A percentile compares a stretch with the other conserved stretches of the same genome.
These are phyloP conservation scores for Cladosporium sp. DNA, from an alignment of 2,329 filamentous ascomycete species.

Conservation along the genomic window DNA sequence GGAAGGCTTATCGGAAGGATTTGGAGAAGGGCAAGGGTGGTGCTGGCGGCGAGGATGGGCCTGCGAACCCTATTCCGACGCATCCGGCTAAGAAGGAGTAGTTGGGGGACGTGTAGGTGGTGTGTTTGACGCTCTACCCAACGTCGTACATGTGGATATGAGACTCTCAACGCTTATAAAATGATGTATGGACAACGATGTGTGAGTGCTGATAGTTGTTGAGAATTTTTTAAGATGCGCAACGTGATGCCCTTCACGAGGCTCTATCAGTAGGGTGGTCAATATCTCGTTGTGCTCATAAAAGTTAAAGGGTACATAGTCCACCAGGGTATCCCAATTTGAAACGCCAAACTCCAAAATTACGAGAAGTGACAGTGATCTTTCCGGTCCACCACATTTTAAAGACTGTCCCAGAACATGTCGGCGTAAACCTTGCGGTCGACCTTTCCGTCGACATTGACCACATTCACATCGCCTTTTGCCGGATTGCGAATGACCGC, in stretches of 20 bases:
- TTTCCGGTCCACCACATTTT: background rate
- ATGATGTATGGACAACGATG: background rate
- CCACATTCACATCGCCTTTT: conserved; percentile 86
- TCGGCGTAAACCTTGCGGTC: conserved; percentile 90
- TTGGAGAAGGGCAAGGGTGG: conserved; percentile 37
- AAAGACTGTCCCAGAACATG: conserved; percentile 75
- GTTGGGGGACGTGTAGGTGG: background rate
- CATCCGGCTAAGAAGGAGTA: conserved; percentile 10
- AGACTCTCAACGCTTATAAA: background rate
- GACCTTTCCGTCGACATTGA: conserved; percentile 87
- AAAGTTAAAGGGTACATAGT: background rate
- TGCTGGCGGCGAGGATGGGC: conserved; percentile 3
- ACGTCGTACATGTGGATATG: background rate
- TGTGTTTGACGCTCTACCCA: background rate
- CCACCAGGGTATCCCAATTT: conserved; percentile 2
- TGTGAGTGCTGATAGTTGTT: background rate
- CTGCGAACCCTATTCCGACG: conserved; percentile 14
- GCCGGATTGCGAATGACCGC: conserved; percentile 70
- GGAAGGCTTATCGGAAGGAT: conserved; percentile 67
- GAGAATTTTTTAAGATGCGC: background rate
- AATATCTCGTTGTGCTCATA: background rate
- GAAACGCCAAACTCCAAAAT: background rate
- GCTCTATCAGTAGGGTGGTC: background rate
- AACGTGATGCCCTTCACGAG: background rate
- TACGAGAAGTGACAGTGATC: background rate